phyloP scores from a whole-genome alignment of 2,329 filamentous ascomycete species.

The Nemania serpens region DNA sequence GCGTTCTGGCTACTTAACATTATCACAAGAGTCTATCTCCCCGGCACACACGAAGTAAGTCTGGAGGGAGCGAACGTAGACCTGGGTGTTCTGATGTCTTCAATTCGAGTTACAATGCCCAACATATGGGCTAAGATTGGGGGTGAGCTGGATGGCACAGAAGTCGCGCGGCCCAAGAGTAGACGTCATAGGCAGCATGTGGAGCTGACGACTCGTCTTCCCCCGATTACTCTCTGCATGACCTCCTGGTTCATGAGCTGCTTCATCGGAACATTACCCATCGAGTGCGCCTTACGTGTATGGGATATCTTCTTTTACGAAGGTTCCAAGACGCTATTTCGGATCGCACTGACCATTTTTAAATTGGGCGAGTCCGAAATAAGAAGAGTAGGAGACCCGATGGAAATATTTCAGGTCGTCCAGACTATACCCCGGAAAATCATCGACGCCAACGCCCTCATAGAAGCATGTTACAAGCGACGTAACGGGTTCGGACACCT shows the following conservation, averaged over 20 bases:
- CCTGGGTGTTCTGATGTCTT: constrained; percentile 88
- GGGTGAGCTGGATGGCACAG: constrained; percentile 66
- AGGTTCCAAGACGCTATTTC: constrained; percentile 90
- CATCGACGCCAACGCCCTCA: constrained; percentile 78
- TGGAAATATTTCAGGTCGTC: constrained; percentile 95
- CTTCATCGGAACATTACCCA: constrained; percentile 89
- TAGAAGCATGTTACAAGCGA: constrained; percentile 82
- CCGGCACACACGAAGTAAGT: constrained; percentile 87
- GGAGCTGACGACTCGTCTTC: constrained; percentile 63
- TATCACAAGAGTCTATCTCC: constrained; percentile 85
- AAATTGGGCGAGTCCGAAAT: constrained; percentile 85
- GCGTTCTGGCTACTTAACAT: constrained; percentile 92
- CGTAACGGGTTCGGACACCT: constrained; percentile 81
- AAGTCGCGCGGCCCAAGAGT: constrained; percentile 45
- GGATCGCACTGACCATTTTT: constrained; percentile 88
- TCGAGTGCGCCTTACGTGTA: constrained; percentile 87
- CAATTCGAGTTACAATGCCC: constrained; percentile 81
- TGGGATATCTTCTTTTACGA: constrained; percentile 98
- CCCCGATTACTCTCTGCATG: constrained; percentile 88
- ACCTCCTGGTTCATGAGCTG: constrained; percentile 99
- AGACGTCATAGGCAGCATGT: constrained; percentile 47
- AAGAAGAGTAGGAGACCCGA: constrained; percentile 77
- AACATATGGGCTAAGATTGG: constrained; percentile 87
- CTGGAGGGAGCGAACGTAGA: constrained; percentile 93
- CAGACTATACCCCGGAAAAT: constrained; percentile 82